Conservation (phyloP, 2,329 filamentous ascomycete genomes). For the Chaetomiaceae sp. region DNA sequence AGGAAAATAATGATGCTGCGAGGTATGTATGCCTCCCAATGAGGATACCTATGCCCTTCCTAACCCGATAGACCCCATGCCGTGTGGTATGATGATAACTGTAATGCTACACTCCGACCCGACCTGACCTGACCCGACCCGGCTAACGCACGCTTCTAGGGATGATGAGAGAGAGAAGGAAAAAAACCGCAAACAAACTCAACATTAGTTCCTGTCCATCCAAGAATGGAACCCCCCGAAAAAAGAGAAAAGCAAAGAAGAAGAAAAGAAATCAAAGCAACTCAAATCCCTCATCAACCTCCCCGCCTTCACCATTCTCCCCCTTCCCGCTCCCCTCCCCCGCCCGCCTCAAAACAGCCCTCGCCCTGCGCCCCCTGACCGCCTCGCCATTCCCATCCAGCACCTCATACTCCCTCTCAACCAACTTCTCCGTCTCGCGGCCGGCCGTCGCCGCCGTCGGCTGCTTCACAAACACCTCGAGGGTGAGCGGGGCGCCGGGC, state of each 20-base stretch:
- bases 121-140: too few relatives aligned
- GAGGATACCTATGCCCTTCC: too few relatives aligned
- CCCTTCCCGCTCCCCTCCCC: slow-evolving; percentile 8
- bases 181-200: too few relatives aligned
- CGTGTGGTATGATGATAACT: too few relatives aligned
- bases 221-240: neutral
- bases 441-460: slow-evolving; percentile 29
- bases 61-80: too few relatives aligned
- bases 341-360: slow-evolving; percentile 35
- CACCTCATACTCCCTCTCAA: slow-evolving; percentile 46
- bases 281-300: slow-evolving; percentile 42
- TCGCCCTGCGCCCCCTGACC: slow-evolving; percentile 41
- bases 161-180: too few relatives aligned
- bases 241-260: neutral
- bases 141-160: too few relatives aligned
- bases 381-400: slow-evolving; percentile 42
- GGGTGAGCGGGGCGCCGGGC: slow-evolving; percentile 36
- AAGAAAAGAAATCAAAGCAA: slow-evolving; percentile 29
- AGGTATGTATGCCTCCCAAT: too few relatives aligned
- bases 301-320: slow-evolving; percentile 30
- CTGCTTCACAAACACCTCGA: slow-evolving; percentile 36
- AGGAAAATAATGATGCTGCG: too few relatives aligned
- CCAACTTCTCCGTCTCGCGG: slow-evolving; percentile 40
- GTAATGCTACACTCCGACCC: too few relatives aligned
- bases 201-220: too few relatives aligned